Percentiles rank a stretch among this genome's conserved stretches.
Conservation (phyloP, 805 yeast species). For the Candida sakaeoensis region DNA sequence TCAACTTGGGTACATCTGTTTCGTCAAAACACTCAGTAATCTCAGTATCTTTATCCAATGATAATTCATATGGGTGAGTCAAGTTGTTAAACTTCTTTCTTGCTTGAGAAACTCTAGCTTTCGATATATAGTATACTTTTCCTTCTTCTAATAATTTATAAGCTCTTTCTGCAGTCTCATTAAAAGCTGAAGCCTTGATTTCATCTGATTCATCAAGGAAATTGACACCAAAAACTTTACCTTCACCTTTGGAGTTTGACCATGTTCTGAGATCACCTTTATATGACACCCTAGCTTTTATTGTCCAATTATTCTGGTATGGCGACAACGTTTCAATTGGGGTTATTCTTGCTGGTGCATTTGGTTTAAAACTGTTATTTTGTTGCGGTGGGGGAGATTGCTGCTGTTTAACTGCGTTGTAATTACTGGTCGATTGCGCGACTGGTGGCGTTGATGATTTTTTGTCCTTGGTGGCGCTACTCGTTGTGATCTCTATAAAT, state of each 20-base stretch:
- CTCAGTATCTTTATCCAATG: conserved; percentile 73
- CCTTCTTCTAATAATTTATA: conserved; percentile 81
- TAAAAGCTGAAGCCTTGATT: conserved; percentile 92
- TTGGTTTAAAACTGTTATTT: not conserved
- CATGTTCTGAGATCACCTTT: conserved; percentile 87
- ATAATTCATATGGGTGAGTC: conserved; percentile 83
- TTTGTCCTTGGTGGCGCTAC: conserved; percentile 1
- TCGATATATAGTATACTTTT: conserved; percentile 78
- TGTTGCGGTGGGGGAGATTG: not conserved
- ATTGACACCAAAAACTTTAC: conserved; percentile 83
- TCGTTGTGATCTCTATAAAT: conserved; percentile 15
- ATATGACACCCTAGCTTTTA: conserved; percentile 85
- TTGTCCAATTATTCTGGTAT: conserved; percentile 85
- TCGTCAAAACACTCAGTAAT: conserved; percentile 64
- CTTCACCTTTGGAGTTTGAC: conserved; percentile 84
- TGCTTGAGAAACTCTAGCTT: conserved; percentile 76
- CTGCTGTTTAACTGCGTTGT: not conserved
- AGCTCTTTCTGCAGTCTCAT: conserved; percentile 77
- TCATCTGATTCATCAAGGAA: conserved; percentile 93
- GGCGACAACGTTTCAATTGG: conserved; percentile 90
- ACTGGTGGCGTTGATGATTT: conserved; percentile 6
- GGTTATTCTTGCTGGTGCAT: conserved; percentile 32
- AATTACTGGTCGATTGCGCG: conserved; percentile 1
- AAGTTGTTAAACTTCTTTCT: conserved; percentile 83
- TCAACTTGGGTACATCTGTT: conserved; percentile 69